These are phyloP conservation scores for Naganishia friedmannii DNA, from an alignment of 768 basidiomycete genomes.

Conservation along the genomic window DNA sequence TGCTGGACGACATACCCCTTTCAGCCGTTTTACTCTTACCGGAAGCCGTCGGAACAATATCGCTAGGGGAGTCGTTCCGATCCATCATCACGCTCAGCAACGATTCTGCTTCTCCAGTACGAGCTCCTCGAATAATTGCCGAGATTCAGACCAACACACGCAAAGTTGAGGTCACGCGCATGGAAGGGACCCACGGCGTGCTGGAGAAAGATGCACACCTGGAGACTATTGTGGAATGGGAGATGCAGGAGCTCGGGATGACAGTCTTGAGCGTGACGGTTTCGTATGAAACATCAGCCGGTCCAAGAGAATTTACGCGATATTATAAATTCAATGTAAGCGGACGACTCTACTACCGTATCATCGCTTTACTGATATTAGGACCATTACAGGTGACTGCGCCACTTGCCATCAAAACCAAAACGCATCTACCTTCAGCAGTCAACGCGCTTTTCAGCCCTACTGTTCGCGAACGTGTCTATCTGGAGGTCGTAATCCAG, in stretches of 20 bases:
- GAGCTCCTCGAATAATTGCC: constrained; percentile 65
- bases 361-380: background rate
- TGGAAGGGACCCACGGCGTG: constrained; percentile 41
- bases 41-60: constrained; percentile 71
- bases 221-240: constrained; percentile 71
- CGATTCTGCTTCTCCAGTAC: constrained; percentile 64
- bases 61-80: constrained; percentile 83
- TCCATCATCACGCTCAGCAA: constrained; percentile 80
- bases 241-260: constrained; percentile 89
- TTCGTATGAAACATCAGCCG: constrained; percentile 66
- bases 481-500: constrained; percentile 88
- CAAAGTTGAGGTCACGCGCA: constrained; percentile 55
- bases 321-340: constrained; percentile 88
- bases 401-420: constrained; percentile 90
- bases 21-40: constrained; percentile 62
- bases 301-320: constrained; percentile 65
- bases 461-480: constrained; percentile 72
- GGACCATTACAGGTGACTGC: constrained; percentile 69
- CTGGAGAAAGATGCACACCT: constrained; percentile 60
- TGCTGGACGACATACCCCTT: constrained; percentile 73
- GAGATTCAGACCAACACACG: constrained; percentile 89
- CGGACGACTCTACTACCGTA: constrained; percentile 30
- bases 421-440: constrained; percentile 73
- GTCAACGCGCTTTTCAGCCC: constrained; percentile 68
- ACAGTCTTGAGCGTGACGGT: constrained; percentile 85